A percentile compares a stretch with the other conserved stretches of the same genome.
Conservation (phyloP, 257 asterid genomes). For the Jaltomata sinuosa region DNA sequence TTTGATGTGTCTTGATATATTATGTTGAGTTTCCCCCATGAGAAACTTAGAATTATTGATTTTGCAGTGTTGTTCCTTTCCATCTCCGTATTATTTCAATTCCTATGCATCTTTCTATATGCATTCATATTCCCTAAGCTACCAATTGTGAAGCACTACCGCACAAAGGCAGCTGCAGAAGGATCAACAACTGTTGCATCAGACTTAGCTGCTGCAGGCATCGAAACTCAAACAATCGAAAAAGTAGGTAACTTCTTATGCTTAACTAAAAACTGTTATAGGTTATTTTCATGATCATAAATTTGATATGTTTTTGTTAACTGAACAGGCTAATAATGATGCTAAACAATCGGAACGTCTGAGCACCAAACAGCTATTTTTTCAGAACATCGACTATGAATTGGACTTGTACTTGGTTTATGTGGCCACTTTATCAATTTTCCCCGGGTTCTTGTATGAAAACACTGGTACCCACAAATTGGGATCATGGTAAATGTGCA, state of each 20-base stretch:
- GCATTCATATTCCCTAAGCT: constrained; percentile 26
- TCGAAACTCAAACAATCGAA: constrained; percentile 15
- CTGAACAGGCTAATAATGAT: constrained; percentile 13
- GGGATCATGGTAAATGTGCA: constrained; percentile 58
- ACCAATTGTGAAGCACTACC: constrained; percentile 30
- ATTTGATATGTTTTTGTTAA: neutral
- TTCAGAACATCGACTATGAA: constrained; percentile 43
- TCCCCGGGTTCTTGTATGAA: constrained; percentile 17
- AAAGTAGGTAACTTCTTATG: neutral
- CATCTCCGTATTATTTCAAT: constrained; percentile 19
- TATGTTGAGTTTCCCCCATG: neutral
- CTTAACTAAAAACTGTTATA: neutral
- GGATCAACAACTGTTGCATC: constrained; percentile 77
- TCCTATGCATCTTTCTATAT: constrained; percentile 22
- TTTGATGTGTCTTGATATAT: neutral
- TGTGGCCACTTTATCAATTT: constrained; percentile 7
- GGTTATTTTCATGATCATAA: neutral
- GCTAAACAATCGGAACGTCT: constrained; percentile 24
- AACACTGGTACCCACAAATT: constrained; percentile 65
- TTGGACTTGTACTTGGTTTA: constrained; percentile 67
- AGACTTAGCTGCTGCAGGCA: constrained; percentile 78
- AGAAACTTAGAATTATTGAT: neutral
- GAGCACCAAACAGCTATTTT: constrained; percentile 43
- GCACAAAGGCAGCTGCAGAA: constrained; percentile 43
- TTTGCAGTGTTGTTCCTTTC: constrained; percentile 33